These are phyloP conservation scores for Hygrocybe punicea DNA, from an alignment of 768 basidiomycete genomes.

Conservation along the genomic window DNA sequence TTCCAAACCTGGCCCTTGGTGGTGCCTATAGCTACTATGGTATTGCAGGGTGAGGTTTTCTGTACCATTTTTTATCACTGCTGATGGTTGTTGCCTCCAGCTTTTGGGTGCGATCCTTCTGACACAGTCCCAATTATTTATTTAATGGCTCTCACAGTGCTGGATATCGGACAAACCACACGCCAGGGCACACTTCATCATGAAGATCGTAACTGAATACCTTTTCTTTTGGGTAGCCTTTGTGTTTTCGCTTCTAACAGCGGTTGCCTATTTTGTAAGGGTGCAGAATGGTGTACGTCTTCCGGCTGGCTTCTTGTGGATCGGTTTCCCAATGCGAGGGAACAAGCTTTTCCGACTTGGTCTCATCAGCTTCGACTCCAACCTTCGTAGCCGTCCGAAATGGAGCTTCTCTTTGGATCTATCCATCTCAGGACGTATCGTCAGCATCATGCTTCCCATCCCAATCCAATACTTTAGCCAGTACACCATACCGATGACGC, in stretches of 20 bases:
- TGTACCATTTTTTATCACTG: background rate
- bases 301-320: background rate
- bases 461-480: background rate
- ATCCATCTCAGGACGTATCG: background rate
- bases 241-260: background rate
- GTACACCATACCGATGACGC: background rate
- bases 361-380: background rate
- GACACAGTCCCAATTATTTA: background rate
- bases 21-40: background rate
- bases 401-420: background rate
- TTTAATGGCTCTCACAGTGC: background rate
- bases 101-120: background rate
- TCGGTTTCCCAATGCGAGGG: background rate
- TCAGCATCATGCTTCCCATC: background rate
- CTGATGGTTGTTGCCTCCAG: background rate
- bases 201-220: background rate
- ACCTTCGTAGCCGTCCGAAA: background rate
- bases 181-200: background rate
- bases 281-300: background rate
- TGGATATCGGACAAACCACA: background rate
- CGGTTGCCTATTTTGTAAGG: background rate
- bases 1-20: background rate
- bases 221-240: background rate
- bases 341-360: background rate
- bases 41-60: background rate